Evolutionary conservation across 768 basidiomycete species (phyloP), one percentile per base, ranked within the genome.

Genomic region (Dacryopinax spathularia): DNA sequence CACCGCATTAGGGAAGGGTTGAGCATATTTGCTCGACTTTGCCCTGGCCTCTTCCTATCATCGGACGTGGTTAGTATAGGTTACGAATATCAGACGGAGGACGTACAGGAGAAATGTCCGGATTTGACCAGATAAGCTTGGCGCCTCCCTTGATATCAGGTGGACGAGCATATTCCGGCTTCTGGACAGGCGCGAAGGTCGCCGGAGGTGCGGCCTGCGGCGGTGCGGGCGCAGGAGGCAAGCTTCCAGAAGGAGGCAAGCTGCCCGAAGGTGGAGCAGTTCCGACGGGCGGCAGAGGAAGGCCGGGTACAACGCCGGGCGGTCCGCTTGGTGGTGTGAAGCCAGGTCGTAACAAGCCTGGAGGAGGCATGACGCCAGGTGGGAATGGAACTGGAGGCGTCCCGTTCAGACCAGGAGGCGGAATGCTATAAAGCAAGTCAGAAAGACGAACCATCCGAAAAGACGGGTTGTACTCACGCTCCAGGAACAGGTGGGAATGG

Each of bases 41-140:
- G 89, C 83, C 61, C 91, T 84, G 66, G 81, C 81, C 73, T 93
- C 91, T 66, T 90, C 88, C 90, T 93, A 66, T 20, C 44, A 33
- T 6, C n/a, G 4, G 6, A 12, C 15, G 20, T 27, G 18, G 13
- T 13, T n/a, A 60, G 20, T 31, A 4, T 12, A n/a, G 9, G 2
- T 4, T 22, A 48, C 13, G 27, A 7, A 29, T 1, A 60, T 16
- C 22, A 34, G 18, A 41, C 12, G 15, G 5, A 41, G 3, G 34
- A 35, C 84, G 44, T 68, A 90, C 90, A 2, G 88, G 86, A 64
- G 82, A 84, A 72, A 88, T 90, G 70, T 91, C 89, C 0, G 89
- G 75, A 69, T 92, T 87, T 15, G 76, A 71, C 73, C 85, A 88
- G 72, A 90, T 87, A 43, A 92, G 77, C 22, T 80, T 79, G 1